Conservation (phyloP, 345 rosid species). For the Eucalyptus regnans region DNA sequence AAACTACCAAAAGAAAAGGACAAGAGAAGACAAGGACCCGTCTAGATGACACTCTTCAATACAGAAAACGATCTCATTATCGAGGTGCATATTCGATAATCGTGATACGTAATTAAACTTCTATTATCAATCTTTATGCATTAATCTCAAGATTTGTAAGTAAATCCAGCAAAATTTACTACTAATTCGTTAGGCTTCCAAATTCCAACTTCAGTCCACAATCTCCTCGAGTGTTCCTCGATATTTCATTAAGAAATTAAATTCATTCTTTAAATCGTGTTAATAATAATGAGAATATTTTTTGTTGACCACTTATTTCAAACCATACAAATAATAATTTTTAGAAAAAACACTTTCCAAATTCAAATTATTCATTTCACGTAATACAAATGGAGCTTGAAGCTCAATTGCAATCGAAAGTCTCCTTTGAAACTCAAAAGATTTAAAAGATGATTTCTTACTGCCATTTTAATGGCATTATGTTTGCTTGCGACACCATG, state of each 20-base stretch:
- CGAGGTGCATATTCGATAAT: background rate
- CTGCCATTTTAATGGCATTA: background rate
- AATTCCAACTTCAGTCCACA: background rate
- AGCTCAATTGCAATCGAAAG: background rate
- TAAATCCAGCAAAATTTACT: background rate
- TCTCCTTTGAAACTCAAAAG: background rate
- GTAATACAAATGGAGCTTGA: too few relatives aligned
- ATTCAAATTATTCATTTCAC: too few relatives aligned
- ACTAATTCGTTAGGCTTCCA: background rate
- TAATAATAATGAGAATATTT: background rate
- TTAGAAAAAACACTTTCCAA: too few relatives aligned
- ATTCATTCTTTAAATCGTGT: background rate
- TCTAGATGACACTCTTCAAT: background rate
- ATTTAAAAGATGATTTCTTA: background rate
- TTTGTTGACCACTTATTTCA: background rate
- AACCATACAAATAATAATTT: too few relatives aligned
- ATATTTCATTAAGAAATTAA: background rate
- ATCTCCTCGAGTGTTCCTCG: background rate
- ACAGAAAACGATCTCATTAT: background rate
- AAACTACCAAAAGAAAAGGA: background rate
- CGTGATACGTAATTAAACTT: background rate
- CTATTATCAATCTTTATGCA: background rate
- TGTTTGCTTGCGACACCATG: background rate
- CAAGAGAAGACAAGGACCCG: background rate
- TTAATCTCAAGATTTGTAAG: background rate